A percentile compares a stretch with the other conserved stretches of the same genome.
These are phyloP conservation scores for Plasmopara muralis DNA, from an alignment of 352 stramenopile species.

Conservation along the genomic window DNA sequence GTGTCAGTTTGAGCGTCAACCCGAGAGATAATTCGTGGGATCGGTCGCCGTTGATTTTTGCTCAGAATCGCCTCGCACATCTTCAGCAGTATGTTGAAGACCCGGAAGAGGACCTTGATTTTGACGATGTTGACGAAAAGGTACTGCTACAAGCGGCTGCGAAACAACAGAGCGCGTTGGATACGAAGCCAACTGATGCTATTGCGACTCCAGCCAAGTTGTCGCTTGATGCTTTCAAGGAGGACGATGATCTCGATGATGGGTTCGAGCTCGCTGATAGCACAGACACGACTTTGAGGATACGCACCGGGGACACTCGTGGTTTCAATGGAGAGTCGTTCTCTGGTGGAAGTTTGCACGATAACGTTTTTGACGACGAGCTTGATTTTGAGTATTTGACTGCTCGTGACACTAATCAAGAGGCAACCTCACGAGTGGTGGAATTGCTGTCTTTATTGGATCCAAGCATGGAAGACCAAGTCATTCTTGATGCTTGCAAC, in stretches of 20 bases:
- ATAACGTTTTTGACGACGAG: constrained; percentile 77
- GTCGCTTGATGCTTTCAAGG: constrained; percentile 22
- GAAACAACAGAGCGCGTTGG: constrained; percentile 27
- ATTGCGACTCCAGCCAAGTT: constrained; percentile 15
- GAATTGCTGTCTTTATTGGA: constrained; percentile 72
- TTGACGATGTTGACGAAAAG: constrained; percentile 71
- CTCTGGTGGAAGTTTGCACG: constrained; percentile 32
- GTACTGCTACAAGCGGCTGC: constrained; percentile 40
- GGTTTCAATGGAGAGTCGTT: constrained; percentile 17
- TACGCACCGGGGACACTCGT: constrained; percentile 15
- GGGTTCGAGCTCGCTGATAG: constrained; percentile 22
- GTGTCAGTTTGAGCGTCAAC: constrained; percentile 3
- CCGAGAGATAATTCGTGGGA: constrained; percentile 43
- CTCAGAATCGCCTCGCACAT: constrained; percentile 58
- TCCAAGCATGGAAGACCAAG: constrained; percentile 81
- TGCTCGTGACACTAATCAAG: constrained; percentile 65
- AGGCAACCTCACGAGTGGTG: constrained; percentile 65
- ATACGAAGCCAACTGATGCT: constrained; percentile 6
- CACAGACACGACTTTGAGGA: constrained; percentile 13
- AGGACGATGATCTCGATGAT: constrained; percentile 20
- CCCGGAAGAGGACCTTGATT: constrained; percentile 47
- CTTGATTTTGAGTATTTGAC: constrained; percentile 77
- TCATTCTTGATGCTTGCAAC: constrained; percentile 75
- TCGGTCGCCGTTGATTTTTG: constrained; percentile 48
- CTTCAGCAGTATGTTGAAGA: constrained; percentile 72